Conservation (phyloP, 148 eudicot genomes). For the Dysphania ambrosioides region DNA sequence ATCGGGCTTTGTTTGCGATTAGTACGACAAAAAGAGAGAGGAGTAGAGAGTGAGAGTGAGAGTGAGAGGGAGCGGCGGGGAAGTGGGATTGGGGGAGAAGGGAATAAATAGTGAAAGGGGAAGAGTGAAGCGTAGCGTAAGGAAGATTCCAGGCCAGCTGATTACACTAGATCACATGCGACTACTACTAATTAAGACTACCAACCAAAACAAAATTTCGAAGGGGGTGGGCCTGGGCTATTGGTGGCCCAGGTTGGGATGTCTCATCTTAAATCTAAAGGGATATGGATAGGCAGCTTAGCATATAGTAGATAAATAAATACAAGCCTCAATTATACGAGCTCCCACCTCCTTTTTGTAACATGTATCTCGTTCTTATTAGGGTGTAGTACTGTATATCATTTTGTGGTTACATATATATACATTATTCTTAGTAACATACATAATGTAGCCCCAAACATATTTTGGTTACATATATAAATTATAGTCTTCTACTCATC, state of each 20-base stretch:
- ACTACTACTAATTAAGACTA: background rate
- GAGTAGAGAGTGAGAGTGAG: background rate
- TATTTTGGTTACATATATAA: too few species aligned
- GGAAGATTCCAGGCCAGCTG: background rate
- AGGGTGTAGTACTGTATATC: too few species aligned
- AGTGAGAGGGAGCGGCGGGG: constrained; percentile 7
- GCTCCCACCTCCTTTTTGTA: background rate
- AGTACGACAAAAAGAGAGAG: too few species aligned
- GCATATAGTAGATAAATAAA: background rate
- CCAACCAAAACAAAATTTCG: constrained; percentile 18
- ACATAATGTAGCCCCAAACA: too few species aligned
- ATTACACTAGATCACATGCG: background rate
- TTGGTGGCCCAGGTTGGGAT: constrained; percentile 29
- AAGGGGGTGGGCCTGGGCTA: constrained; percentile 12
- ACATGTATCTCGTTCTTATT: constrained; percentile 12
- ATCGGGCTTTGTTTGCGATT: background rate
- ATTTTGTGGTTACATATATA: too few species aligned
- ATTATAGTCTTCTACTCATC: too few species aligned
- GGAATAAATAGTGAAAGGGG: constrained; percentile 8
- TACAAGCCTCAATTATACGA: background rate
- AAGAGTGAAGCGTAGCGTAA: background rate
- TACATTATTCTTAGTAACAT: too few species aligned
- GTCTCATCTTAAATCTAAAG: constrained; percentile 20
- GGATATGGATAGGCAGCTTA: background rate
- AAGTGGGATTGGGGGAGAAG: background rate